These are phyloP conservation scores for Cyamopsis tetragonoloba DNA, from an alignment of 306 rosid genomes.

Conservation along the genomic window DNA sequence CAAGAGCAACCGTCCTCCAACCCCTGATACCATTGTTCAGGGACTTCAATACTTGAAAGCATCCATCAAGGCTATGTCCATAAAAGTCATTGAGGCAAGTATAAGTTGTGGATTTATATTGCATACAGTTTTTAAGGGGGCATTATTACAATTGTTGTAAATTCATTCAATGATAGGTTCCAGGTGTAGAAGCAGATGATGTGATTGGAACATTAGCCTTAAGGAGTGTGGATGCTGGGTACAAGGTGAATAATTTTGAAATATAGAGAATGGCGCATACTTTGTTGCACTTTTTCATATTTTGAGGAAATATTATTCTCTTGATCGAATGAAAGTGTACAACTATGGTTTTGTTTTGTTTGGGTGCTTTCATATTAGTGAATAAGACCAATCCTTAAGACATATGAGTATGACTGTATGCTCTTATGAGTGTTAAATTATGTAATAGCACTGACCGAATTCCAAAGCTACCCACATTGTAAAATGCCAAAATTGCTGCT, in stretches of 20 bases:
- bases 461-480: not conserved
- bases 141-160: conserved; percentile 20
- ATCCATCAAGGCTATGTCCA: conserved; percentile 89
- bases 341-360: not conserved
- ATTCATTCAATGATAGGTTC: conserved; percentile 58
- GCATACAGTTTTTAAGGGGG: conserved; percentile 9
- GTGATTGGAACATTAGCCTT: conserved; percentile 93
- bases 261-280: not conserved
- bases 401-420: not conserved
- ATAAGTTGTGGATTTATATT: conserved; percentile 18
- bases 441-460: not conserved
- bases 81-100: conserved; percentile 84
- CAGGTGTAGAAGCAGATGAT: conserved; percentile 98
- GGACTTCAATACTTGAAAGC: conserved; percentile 97
- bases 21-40: conserved; percentile 96
- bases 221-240: conserved; percentile 77
- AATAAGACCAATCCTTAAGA: conserved; percentile 2
- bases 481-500: not conserved
- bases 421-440: not conserved
- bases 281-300: not conserved
- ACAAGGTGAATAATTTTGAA: conserved; percentile 61
- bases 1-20: conserved; percentile 94
- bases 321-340: conserved; percentile 7
- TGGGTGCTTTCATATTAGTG: conserved; percentile 5
- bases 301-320: conserved; percentile 16